Conservation (phyloP, 495 filamentous ascomycete genomes). For the Tuber aestivum region DNA sequence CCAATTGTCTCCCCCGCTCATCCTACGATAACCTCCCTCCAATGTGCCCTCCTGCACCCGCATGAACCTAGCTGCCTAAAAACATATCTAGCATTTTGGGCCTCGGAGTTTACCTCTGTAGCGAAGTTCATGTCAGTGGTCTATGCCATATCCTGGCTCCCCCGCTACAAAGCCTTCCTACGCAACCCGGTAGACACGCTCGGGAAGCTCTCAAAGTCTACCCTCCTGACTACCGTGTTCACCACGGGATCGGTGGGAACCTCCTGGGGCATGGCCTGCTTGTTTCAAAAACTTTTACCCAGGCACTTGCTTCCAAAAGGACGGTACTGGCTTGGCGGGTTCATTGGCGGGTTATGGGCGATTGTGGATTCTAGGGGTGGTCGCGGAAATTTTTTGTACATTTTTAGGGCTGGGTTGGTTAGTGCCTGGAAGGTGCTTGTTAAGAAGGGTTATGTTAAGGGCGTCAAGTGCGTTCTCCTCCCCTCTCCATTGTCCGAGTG, state of each 20-base stretch:
- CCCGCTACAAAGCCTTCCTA: constrained; percentile 59
- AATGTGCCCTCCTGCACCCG: constrained; percentile 90
- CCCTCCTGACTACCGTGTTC: constrained; percentile 66
- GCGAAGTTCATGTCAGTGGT: constrained; percentile 67
- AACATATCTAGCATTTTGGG: constrained; percentile 75
- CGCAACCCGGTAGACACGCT: constrained; percentile 59
- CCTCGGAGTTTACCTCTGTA: constrained; percentile 71
- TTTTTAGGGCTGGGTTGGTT: constrained; percentile 66
- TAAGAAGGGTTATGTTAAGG: constrained; percentile 77
- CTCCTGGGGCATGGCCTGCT: constrained; percentile 78
- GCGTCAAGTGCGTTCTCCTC: constrained; percentile 49
- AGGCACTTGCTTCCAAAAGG: constrained; percentile 67
- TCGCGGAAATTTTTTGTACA: constrained; percentile 62
- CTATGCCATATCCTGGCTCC: constrained; percentile 60
- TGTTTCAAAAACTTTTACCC: constrained; percentile 74
- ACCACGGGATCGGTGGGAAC: constrained; percentile 72
- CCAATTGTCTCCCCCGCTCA: constrained; percentile 79
- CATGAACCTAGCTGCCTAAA: constrained; percentile 75
- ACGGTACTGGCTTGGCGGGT: constrained; percentile 82
- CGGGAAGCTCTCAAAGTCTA: constrained; percentile 55
- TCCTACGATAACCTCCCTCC: constrained; percentile 71
- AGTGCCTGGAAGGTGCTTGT: constrained; percentile 83
- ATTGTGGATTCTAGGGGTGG: constrained; percentile 61
- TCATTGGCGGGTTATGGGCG: constrained; percentile 75
- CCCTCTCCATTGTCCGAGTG: not conserved